phyloP scores from a whole-genome alignment of 257 asterid genomes.

The Solanum virginianum region DNA sequence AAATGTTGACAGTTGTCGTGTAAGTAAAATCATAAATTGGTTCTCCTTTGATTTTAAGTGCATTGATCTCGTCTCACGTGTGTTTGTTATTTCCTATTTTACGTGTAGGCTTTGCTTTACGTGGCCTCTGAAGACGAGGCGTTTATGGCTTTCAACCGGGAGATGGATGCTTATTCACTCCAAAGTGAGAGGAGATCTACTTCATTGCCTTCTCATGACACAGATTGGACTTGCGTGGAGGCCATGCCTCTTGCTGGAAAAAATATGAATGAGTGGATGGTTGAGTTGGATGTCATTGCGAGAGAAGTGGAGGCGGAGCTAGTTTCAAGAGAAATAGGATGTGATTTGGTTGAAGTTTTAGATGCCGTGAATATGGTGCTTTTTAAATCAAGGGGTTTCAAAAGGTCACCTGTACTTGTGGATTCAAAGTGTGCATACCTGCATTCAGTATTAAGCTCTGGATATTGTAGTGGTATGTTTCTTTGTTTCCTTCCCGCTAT shows the following conservation, averaged over 20 bases:
- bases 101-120: conserved; percentile 64
- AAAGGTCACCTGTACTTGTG: conserved; percentile 57
- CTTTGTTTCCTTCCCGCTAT: neutral
- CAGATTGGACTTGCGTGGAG: conserved; percentile 43
- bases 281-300: conserved; percentile 64
- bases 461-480: conserved; percentile 65
- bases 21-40: neutral
- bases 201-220: conserved; percentile 15
- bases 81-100: neutral
- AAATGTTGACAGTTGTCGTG: neutral
- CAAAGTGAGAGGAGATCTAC: conserved; percentile 43
- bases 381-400: conserved; percentile 62
- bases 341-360: conserved; percentile 62
- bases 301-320: conserved; percentile 89
- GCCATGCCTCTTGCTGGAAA: conserved; percentile 71
- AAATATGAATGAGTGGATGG: conserved; percentile 60
- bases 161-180: conserved; percentile 46
- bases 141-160: conserved; percentile 51
- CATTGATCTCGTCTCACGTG: neutral
- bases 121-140: conserved; percentile 86
- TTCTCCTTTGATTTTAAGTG: neutral
- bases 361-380: conserved; percentile 82
- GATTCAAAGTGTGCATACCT: conserved; percentile 76
- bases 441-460: conserved; percentile 72
- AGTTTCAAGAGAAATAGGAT: conserved; percentile 73